Percentiles rank a stretch among this genome's conserved stretches.
Evolutionary conservation across 345 rosid genomes (phyloP).

Genomic region (Crucihimalaya himalaica): DNA sequence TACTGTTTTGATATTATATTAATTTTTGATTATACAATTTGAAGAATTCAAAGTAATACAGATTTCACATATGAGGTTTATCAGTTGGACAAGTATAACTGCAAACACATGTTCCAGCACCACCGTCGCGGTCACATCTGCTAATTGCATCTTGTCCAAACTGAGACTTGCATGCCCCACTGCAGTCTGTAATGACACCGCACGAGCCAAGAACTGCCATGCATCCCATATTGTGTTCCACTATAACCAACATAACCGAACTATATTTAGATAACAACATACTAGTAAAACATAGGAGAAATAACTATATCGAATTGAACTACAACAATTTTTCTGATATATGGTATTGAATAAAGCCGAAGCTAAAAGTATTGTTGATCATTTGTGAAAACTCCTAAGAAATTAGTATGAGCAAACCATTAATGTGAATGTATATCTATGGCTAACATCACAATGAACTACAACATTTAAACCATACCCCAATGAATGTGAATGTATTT

Average conservation of each 20-base stretch:
- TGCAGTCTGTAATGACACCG: neutral
- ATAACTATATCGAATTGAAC: neutral
- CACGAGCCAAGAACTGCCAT: conserved; percentile 22
- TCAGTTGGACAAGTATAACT: neutral
- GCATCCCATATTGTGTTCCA: conserved; percentile 5
- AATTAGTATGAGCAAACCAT: neutral
- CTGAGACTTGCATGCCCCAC: neutral
- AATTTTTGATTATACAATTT: neutral
- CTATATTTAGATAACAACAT: neutral
- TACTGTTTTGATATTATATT: neutral
- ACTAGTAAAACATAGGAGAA: neutral
- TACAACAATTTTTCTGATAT: neutral
- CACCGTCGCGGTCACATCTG: conserved; percentile 5
- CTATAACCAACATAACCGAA: neutral
- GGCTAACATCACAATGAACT: neutral
- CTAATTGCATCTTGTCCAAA: neutral
- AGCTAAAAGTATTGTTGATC: neutral
- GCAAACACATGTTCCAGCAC: neutral
- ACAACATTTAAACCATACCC: neutral
- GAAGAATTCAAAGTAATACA: neutral
- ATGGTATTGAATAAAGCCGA: neutral
- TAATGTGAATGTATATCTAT: neutral
- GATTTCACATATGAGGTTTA: neutral
- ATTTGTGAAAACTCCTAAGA: neutral
- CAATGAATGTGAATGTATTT: neutral